A percentile compares a stretch with the other conserved stretches of the same genome.
Evolutionary conservation across 345 rosid genomes (phyloP).

Genomic region (Diplotaxis tenuifolia): DNA sequence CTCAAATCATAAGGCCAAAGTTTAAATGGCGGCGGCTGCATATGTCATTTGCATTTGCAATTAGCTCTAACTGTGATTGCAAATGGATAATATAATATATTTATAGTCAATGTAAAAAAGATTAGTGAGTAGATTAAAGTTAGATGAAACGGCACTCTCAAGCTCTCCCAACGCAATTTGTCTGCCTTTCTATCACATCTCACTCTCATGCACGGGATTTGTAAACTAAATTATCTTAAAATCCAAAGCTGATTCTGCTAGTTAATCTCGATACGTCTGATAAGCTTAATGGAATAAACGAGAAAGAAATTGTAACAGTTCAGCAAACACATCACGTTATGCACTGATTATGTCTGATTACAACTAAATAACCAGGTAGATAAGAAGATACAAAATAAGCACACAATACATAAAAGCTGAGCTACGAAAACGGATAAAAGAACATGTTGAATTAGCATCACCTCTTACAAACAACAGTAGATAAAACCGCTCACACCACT

Average conservation of each 20-base stretch:
- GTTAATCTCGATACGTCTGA: neutral
- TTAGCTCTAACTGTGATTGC: constrained; percentile 13
- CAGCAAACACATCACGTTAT: neutral
- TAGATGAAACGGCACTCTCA: constrained; percentile 43
- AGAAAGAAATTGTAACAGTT: neutral
- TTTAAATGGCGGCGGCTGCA: constrained; percentile 36
- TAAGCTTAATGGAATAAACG: neutral
- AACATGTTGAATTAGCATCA: neutral
- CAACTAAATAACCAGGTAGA: neutral
- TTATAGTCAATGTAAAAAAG: constrained; percentile 13
- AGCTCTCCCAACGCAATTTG: neutral
- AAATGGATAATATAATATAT: constrained; percentile 17
- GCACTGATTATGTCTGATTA: neutral
- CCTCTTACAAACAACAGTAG: neutral
- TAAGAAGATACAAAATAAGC: neutral
- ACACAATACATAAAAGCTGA: neutral
- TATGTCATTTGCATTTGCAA: constrained; percentile 30
- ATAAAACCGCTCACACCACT: neutral
- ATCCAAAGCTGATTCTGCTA: neutral
- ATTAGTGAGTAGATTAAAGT: constrained; percentile 34
- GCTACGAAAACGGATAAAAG: neutral
- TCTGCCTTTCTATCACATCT: too few relatives aligned
- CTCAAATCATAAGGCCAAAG: constrained; percentile 37
- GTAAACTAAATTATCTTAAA: neutral
- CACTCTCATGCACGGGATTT: neutral